These are phyloP conservation scores for Aspergillus ostianus DNA, from an alignment of 495 filamentous ascomycete genomes.

Conservation along the genomic window DNA sequence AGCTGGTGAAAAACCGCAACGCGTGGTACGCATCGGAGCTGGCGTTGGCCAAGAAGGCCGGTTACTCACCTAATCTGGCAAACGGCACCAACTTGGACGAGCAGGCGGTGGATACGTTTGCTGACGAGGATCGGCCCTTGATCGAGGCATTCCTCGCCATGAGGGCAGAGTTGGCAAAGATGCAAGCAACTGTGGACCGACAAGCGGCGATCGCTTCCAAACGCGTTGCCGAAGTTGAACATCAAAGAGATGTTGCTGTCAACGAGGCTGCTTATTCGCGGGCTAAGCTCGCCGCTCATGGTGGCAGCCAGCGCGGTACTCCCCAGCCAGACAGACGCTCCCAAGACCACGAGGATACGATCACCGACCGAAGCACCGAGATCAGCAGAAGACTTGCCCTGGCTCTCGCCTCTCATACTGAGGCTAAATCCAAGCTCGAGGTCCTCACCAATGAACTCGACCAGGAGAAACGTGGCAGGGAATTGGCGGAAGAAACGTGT, in stretches of 20 bases:
- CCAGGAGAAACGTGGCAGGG: slow-evolving; percentile 73
- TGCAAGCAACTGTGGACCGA: slow-evolving; percentile 82
- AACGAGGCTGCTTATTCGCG: slow-evolving; percentile 93
- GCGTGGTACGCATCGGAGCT: slow-evolving; percentile 97
- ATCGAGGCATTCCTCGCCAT: slow-evolving; percentile 92
- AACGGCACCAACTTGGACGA: slow-evolving; percentile 75
- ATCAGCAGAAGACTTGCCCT: slow-evolving; percentile 78
- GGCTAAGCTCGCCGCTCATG: slow-evolving; percentile 82
- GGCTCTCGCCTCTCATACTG: slow-evolving; percentile 72
- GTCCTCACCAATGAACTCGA: slow-evolving; percentile 66
- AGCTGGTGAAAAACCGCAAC: slow-evolving; percentile 76
- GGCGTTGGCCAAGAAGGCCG: slow-evolving; percentile 81
- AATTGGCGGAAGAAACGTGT: slow-evolving; percentile 84
- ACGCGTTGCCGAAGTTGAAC: slow-evolving; percentile 88
- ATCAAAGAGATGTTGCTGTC: slow-evolving; percentile 87
- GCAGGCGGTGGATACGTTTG: slow-evolving; percentile 69
- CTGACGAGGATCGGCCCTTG: slow-evolving; percentile 86
- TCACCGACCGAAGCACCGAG: slow-evolving; percentile 67
- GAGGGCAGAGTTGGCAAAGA: slow-evolving; percentile 69
- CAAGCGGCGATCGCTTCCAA: slow-evolving; percentile 82
- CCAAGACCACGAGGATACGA: slow-evolving; percentile 54
- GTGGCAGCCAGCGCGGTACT: slow-evolving; percentile 67
- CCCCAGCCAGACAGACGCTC: slow-evolving; percentile 63
- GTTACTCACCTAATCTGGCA: slow-evolving; percentile 73
- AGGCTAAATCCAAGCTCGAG: slow-evolving; percentile 69